Percentiles rank a stretch among this genome's conserved stretches.
phyloP scores from a whole-genome alignment of 495 filamentous ascomycete genomes.

The Aspergillus sclerotiicarbonarius region DNA sequence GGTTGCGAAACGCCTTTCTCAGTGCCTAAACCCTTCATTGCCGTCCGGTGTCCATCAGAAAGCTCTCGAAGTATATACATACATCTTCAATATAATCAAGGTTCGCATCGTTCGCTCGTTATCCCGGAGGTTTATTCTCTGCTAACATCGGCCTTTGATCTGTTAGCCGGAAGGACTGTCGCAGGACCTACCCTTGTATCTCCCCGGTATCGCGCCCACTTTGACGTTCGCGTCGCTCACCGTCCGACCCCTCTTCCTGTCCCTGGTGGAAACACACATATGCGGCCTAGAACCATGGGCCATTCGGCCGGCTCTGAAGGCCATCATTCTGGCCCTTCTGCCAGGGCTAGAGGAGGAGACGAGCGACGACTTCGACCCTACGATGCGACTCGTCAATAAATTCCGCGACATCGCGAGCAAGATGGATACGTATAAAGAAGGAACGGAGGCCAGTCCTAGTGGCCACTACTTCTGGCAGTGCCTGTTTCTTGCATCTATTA shows the following conservation, averaged over 20 bases:
- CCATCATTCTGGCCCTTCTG: slow-evolving; percentile 78
- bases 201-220: slow-evolving; percentile 83
- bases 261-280: slow-evolving; percentile 77
- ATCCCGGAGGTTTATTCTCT: slow-evolving; percentile 12
- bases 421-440: slow-evolving; percentile 39
- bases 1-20: slow-evolving; percentile 87
- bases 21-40: slow-evolving; percentile 89
- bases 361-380: slow-evolving; percentile 93
- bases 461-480: slow-evolving; percentile 98
- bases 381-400: slow-evolving; percentile 71
- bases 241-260: slow-evolving; percentile 78
- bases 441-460: slow-evolving; percentile 53
- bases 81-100: slow-evolving; percentile 65
- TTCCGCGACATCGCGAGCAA: slow-evolving; percentile 67
- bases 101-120: slow-evolving; percentile 11
- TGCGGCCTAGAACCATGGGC: slow-evolving; percentile 64
- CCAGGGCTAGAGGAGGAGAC: slow-evolving; percentile 95
- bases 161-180: slow-evolving; percentile 65
- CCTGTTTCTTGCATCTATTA: slow-evolving; percentile 90
- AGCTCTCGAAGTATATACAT: slow-evolving; percentile 86
- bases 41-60: slow-evolving; percentile 99
- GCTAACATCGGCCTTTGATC: not conserved
- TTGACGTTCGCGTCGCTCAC: slow-evolving; percentile 91
- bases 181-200: slow-evolving; percentile 77
- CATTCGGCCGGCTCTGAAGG: slow-evolving; percentile 83